phyloP scores from a whole-genome alignment of 306 rosid genomes.

The Lagenaria siceraria region DNA sequence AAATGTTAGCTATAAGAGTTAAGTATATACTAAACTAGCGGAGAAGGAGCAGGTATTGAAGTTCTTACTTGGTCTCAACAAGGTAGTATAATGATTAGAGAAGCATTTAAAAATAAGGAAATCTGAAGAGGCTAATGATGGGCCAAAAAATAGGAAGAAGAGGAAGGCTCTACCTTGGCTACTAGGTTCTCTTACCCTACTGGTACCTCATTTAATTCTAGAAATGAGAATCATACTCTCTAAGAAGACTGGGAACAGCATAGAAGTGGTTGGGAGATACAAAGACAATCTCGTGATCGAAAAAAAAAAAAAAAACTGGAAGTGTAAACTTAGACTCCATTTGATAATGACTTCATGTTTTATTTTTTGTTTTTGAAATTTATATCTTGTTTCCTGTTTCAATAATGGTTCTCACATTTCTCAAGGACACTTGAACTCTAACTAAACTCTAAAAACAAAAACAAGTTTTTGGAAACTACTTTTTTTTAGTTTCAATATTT shows the following conservation, averaged over 20 bases:
- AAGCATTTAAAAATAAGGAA: not conserved
- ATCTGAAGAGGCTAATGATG: not conserved
- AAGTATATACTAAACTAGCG: not conserved
- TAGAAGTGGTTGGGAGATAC: not conserved
- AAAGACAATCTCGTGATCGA: not conserved
- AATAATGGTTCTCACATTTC: too few relatives aligned
- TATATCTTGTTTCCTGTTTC: too few relatives aligned
- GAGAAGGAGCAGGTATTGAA: not conserved
- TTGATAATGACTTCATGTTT: too few relatives aligned
- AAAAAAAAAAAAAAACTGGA: not conserved
- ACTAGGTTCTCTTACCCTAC: not conserved
- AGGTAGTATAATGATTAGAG: not conserved
- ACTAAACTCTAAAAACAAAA: too few relatives aligned
- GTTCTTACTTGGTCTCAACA: not conserved
- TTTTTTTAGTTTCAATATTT: too few relatives aligned
- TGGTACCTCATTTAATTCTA: not conserved
- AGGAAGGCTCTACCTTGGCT: not conserved
- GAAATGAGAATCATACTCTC: not conserved
- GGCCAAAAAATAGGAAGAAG: not conserved
- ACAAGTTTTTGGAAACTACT: too few relatives aligned
- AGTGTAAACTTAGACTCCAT: too few relatives aligned
- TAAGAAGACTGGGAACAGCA: not conserved
- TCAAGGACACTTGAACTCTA: too few relatives aligned
- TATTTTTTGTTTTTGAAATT: too few relatives aligned
- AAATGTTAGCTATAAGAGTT: not conserved